Evolutionary conservation across 768 basidiomycete species (phyloP), one percentile per base, ranked within the genome.

Genomic region (Hygrocybe coccinea): DNA sequence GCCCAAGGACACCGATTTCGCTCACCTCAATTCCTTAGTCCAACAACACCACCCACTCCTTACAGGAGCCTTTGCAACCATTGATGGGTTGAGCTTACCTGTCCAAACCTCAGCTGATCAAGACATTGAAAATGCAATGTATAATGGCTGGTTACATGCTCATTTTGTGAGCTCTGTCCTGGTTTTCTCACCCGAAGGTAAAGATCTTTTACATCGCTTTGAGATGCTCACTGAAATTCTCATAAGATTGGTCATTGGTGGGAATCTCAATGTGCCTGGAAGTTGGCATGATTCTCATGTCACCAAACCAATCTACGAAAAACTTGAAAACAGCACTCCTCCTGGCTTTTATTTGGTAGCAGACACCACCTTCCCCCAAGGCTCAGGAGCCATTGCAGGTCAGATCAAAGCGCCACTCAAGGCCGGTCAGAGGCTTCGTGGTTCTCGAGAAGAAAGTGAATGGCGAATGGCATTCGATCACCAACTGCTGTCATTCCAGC

Each of bases 281-380:
- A 76, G 74, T 54, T 77, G 74, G 74, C 75, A 77, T 57, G 73
- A 77, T 54, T 64, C 72, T 15, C 63, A 56, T 25, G 65, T 76
- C 12, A 69, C 74, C 73, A 71, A 49, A 73, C 71, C 73, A 72
- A 77, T 60, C 71, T 77, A 10, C 56, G 47, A 55, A 3, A 65
- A 57, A 39, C 34, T 59, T 2, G 19, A 1, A 55, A 57, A 52
- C 1, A 14, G 60, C 1, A 75, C 70, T 15, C 75, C 72, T 0
- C 58, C 64, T 0, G 67, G 66, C 1, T 75, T 63, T 54, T 77
- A 68, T 55, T 61, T 76, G 17, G 65, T 75, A 33, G 67, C 72
- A 0, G 72, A 77, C 58, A 74, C 72, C 2, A 74, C 71, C 19
- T 78, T 77, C 53, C 74, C 72, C 1, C 61, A 63, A 4, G 71